Conservation (phyloP, 2,329 filamentous ascomycete genomes). For the Calonectria naviculata region DNA sequence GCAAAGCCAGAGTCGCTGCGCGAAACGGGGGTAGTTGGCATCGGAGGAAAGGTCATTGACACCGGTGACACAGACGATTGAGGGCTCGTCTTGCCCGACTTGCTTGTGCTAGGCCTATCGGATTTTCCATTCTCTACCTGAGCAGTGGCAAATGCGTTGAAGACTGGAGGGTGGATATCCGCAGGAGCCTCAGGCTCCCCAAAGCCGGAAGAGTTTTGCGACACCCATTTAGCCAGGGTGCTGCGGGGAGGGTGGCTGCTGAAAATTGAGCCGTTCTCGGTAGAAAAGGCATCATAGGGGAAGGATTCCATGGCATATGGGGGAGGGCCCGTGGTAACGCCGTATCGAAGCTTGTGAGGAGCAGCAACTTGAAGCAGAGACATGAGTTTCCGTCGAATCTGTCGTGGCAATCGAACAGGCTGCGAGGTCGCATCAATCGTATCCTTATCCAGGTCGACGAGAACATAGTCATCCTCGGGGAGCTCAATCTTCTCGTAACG, state of each 20-base stretch:
- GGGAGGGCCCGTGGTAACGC: slow-evolving; percentile 88
- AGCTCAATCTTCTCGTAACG: slow-evolving; percentile 88
- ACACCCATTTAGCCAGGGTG: slow-evolving; percentile 85
- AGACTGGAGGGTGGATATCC: slow-evolving; percentile 73
- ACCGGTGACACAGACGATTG: slow-evolving; percentile 78
- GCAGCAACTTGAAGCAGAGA: slow-evolving; percentile 90
- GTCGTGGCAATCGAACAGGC: slow-evolving; percentile 84
- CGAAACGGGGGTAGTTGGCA: slow-evolving; percentile 83
- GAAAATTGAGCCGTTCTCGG: slow-evolving; percentile 86
- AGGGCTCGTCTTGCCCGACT: slow-evolving; percentile 70
- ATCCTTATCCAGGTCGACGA: slow-evolving; percentile 94
- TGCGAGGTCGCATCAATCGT: slow-evolving; percentile 85
- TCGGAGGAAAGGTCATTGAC: slow-evolving; percentile 80
- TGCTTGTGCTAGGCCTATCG: slow-evolving; percentile 83
- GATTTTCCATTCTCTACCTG: slow-evolving; percentile 73
- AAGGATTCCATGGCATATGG: slow-evolving; percentile 94
- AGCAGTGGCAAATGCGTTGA: slow-evolving; percentile 90
- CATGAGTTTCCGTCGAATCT: slow-evolving; percentile 89
- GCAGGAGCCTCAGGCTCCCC: slow-evolving; percentile 70
- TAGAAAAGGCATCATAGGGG: slow-evolving; percentile 89
- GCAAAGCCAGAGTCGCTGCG: slow-evolving; percentile 93
- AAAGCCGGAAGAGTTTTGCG: slow-evolving; percentile 90
- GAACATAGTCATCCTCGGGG: slow-evolving; percentile 94
- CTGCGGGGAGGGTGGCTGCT: slow-evolving; percentile 76
- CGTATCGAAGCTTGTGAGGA: slow-evolving; percentile 87